Conservation (phyloP, 2,329 filamentous ascomycete genomes). For the Leptoxyphium fumago region DNA sequence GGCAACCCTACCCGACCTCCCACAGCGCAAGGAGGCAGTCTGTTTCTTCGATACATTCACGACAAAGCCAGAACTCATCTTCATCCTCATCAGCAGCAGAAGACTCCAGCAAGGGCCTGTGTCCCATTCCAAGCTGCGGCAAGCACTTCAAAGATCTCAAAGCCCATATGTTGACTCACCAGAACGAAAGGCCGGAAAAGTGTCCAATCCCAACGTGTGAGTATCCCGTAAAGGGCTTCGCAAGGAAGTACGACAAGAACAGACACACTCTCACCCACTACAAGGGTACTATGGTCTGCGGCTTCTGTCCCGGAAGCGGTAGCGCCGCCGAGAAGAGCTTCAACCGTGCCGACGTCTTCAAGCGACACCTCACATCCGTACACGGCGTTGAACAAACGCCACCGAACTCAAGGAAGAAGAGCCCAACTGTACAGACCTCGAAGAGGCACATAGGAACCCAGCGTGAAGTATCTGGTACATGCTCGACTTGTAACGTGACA, state of each 20-base stretch:
- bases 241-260: slow-evolving; percentile 93
- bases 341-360: slow-evolving; percentile 91
- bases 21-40: slow-evolving; percentile 46
- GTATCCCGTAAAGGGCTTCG: slow-evolving; percentile 84
- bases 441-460: slow-evolving; percentile 60
- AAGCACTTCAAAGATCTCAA: slow-evolving; percentile 81
- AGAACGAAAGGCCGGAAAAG: slow-evolving; percentile 81
- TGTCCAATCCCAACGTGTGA: slow-evolving; percentile 86
- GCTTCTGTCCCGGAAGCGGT: slow-evolving; percentile 81
- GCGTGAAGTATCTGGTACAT: slow-evolving; percentile 68
- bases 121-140: slow-evolving; percentile 72
- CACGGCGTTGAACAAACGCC: slow-evolving; percentile 88
- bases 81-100: slow-evolving; percentile 12
- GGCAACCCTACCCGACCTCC: slow-evolving; percentile 34
- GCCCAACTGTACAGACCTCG: slow-evolving; percentile 23
- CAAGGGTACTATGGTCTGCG: slow-evolving; percentile 94
- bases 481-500: slow-evolving; percentile 75
- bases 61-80: slow-evolving; percentile 34
- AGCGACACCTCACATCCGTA: slow-evolving; percentile 78
- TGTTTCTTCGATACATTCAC: slow-evolving; percentile 55
- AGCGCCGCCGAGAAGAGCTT: slow-evolving; percentile 88
- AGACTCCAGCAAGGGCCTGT: slow-evolving; percentile 50
- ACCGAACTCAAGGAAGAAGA: slow-evolving; percentile 76
- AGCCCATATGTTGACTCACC: slow-evolving; percentile 89
- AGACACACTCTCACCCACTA: slow-evolving; percentile 88